phyloP scores from a whole-genome alignment of 495 filamentous ascomycete species.

The Trichocladium uniseriatum region DNA sequence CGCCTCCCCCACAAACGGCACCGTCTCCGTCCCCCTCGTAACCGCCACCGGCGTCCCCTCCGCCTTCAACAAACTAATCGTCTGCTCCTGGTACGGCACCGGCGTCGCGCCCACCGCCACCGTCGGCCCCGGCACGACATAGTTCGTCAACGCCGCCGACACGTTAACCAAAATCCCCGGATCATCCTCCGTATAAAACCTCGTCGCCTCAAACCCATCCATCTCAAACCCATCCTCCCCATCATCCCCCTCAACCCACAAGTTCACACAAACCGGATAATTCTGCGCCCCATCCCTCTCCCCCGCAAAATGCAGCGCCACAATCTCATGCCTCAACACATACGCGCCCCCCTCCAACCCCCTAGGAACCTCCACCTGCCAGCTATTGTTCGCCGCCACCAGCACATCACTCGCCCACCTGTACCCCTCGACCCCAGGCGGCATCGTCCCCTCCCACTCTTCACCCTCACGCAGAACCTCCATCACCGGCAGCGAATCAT shows the following conservation, averaged over 20 bases:
- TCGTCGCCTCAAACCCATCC: slow-evolving; percentile 19
- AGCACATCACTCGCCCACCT: slow-evolving; percentile 61
- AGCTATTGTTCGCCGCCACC: slow-evolving; percentile 54
- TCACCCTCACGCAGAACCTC: neutral
- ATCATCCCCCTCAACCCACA: slow-evolving; percentile 23
- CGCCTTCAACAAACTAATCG: slow-evolving; percentile 2
- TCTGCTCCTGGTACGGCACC: slow-evolving; percentile 13
- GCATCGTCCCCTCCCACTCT: slow-evolving; percentile 10
- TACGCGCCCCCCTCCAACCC: slow-evolving; percentile 55
- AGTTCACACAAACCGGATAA: slow-evolving; percentile 64
- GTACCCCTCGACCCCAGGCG: slow-evolving; percentile 33
- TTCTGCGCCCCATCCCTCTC: slow-evolving; percentile 54
- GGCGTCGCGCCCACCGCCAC: slow-evolving; percentile 31
- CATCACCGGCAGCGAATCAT: slow-evolving; percentile 39
- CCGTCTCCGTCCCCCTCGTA: slow-evolving; percentile 12
- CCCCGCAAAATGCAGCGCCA: slow-evolving; percentile 59
- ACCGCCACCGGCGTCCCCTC: slow-evolving; percentile 23
- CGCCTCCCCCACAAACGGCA: slow-evolving; percentile 4
- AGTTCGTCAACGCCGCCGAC: slow-evolving; percentile 40
- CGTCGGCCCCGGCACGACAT: slow-evolving; percentile 45
- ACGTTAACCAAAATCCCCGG: slow-evolving; percentile 29
- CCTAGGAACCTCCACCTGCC: slow-evolving; percentile 53
- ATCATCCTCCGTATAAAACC: slow-evolving; percentile 28
- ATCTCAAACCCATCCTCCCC: slow-evolving; percentile 36
- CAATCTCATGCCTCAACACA: slow-evolving; percentile 64